Evolutionary conservation across 805 yeast genomes (phyloP).

Genomic region (Candida piceae): DNA sequence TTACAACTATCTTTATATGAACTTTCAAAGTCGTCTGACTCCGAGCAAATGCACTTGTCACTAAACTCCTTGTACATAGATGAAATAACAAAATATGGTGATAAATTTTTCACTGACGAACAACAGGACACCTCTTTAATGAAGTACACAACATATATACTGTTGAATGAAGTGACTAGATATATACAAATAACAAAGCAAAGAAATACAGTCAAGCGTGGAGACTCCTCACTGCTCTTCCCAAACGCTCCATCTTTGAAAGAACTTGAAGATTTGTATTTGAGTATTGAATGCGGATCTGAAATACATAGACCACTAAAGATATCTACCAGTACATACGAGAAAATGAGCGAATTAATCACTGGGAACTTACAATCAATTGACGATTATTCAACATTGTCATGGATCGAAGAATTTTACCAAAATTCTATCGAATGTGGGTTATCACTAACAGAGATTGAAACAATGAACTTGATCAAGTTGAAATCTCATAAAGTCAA

Average conservation of each 20-base stretch:
- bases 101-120: too few species aligned
- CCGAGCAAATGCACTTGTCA: neutral
- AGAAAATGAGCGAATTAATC: neutral
- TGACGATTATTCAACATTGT: neutral
- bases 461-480: conserved; percentile 8
- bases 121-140: too few species aligned
- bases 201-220: too few species aligned
- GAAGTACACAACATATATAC: too few species aligned
- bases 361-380: neutral
- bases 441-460: conserved; percentile 10
- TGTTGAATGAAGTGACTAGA: too few species aligned
- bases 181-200: too few species aligned
- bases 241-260: conserved; percentile 1
- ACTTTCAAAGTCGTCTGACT: neutral
- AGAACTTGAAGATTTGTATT: conserved; percentile 2
- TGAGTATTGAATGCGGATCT: neutral
- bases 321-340: neutral
- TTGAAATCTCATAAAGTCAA: conserved; percentile 1
- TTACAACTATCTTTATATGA: neutral
- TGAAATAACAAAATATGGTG: neutral
- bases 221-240: too few species aligned
- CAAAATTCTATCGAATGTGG: conserved; percentile 1
- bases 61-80: neutral
- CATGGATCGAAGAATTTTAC: conserved; percentile 9
- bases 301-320: neutral